Evolutionary conservation across 192 early-diverging fungal genomes (phyloP), one percentile per base, ranked within the genome.

Genomic region (Backusella parvicylindrica): DNA sequence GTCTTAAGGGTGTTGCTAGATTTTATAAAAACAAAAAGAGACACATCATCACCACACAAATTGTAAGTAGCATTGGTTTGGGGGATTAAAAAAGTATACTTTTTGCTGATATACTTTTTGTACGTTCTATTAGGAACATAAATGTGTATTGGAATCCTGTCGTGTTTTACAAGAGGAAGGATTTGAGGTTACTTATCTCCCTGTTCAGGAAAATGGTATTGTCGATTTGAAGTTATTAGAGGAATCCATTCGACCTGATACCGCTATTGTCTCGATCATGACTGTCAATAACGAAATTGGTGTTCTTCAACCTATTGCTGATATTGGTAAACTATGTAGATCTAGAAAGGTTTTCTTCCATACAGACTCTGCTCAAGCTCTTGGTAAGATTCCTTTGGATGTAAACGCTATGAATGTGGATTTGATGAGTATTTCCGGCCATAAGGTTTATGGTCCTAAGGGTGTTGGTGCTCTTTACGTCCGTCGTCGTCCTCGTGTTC

Each of bases 281-380:
- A 87, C 95, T 7, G 96, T 99, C 32, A 99, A 99, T 80, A 99
- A 99, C 83, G 97, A 99, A 83, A 99, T 99, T 80, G 97, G 97
- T 69, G 96, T 99, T 16, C 90, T 96, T 56, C 97, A 99, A 82
- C 95, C 96, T 28, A 81, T 99, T 70, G 89, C 81, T 41, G 95
- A 94, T 75, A 97, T 99, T 86, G 97, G 95, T 38, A 85, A 84
- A 41, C 81, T 99, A 32, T 97, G 96, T 84, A 90, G 93, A 32
- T 84, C 86, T 31, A 91, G 91, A 70, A 96, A 96, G 81, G 85
- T 99, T 30, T 99, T 98, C 73, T 97, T 99, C 85, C 96, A 98
- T 77, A 97, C 95, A 7, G 97, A 99, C 81, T 95, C 95, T 21
- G 97, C 97, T 0, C 97, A 99, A 83, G 97, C 96, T 30, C 87